Evolutionary conservation across 2,329 filamentous ascomycete species (phyloP), one percentile per base, ranked within the genome.

Genomic region (Trichoderma hamatum): DNA sequence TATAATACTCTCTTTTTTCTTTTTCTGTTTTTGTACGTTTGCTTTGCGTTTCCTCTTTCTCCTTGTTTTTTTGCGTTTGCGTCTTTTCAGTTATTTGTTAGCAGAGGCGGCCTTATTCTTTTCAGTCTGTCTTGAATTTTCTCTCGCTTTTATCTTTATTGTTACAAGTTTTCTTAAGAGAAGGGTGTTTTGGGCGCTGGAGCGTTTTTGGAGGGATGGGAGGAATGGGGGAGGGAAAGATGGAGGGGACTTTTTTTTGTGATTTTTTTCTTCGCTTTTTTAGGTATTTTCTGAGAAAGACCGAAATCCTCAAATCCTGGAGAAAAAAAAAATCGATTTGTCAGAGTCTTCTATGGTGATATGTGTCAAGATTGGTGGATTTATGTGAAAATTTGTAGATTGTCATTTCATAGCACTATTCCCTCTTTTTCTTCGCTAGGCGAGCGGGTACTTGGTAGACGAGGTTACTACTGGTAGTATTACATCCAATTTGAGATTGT

Each of bases 111-210:
- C 28, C 34, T 49, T 58, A 14, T 54, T 54, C 24, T 39, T 52
- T 54, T 52, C 16, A 54, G 24, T 11, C 39, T 21, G 32, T 60
- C 30, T 66, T 34, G 36, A 49, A 36, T 43, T 60, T 39, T 60
- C 21, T 43, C 39, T 43, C 39, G 39, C 51, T 51, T 63, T 36
- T 30, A 30, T 30, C 30, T 30, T 64, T 54, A 28, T 43, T 54
- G 32, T 49, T 62, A 54, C 61, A 43, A 64, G 7, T 51, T 69
- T 52, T 52, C 36, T 30, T 16, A 69, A 52, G 51, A 69, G 59
- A 69, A 63, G 52, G 60, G 67, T 62, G 67, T 62, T 69, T 43
- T 51, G 49, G 67, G 67, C 67, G 67, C 59, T 36, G 36, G 51
- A 59, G 56, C 65, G 26, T 43, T 62, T 69, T 43, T 39, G 49